These are phyloP conservation scores for Saussurea involucrata DNA, from an alignment of 129 eudicot genomes.

Conservation along the genomic window DNA sequence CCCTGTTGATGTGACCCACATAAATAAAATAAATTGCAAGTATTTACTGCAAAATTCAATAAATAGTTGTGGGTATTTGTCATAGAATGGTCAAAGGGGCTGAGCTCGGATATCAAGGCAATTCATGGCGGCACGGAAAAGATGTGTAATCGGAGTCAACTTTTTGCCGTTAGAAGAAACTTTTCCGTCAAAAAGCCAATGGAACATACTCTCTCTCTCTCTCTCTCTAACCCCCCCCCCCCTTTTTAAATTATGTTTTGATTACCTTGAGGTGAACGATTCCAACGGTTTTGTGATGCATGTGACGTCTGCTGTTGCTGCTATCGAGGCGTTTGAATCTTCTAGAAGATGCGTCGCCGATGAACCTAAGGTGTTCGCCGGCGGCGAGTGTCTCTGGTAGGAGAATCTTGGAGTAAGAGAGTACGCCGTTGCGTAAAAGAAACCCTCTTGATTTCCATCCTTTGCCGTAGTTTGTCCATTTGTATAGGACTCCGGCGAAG, in stretches of 20 bases:
- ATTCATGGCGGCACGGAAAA: constrained; percentile 20
- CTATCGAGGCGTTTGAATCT: constrained; percentile 26
- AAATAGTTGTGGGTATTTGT: neutral
- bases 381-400: constrained; percentile 35
- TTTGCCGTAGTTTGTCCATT: constrained; percentile 87
- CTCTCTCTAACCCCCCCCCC: too few relatives aligned
- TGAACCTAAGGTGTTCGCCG: constrained; percentile 51
- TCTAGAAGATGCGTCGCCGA: constrained; percentile 44
- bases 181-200: neutral
- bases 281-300: constrained; percentile 19
- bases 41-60: constrained; percentile 4
- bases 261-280: constrained; percentile 38
- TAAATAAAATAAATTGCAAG: constrained; percentile 16
- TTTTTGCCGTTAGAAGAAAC: neutral
- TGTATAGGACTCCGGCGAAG: constrained; percentile 66
- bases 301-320: constrained; percentile 1
- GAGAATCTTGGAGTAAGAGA: constrained; percentile 59
- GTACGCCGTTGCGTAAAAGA: constrained; percentile 56
- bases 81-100: constrained; percentile 9
- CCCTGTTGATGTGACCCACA: constrained; percentile 85
- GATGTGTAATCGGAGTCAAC: constrained; percentile 18
- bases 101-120: constrained; percentile 17
- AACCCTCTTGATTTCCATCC: constrained; percentile 94
- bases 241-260: neutral
- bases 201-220: neutral